Evolutionary conservation across 257 asterid genomes (phyloP).

Genomic region (Striga asiatica): DNA sequence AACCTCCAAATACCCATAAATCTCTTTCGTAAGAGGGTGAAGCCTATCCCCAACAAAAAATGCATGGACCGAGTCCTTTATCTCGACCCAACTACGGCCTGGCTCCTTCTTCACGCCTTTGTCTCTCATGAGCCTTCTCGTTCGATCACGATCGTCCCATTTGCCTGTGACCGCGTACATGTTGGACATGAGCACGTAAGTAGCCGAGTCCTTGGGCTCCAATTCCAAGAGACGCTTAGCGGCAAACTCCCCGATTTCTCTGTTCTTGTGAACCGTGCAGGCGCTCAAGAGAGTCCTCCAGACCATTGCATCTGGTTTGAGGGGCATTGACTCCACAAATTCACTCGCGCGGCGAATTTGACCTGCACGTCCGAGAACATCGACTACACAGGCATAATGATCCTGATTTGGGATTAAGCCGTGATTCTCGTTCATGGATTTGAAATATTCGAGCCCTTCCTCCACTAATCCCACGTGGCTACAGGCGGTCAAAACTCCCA

Average conservation of each 20-base stretch:
- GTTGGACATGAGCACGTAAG: constrained; percentile 70
- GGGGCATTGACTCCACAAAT: constrained; percentile 70
- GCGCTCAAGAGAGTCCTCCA: constrained; percentile 92
- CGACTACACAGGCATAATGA: constrained; percentile 79
- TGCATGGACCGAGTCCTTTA: constrained; percentile 50
- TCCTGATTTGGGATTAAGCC: constrained; percentile 55
- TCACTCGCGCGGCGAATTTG: constrained; percentile 47
- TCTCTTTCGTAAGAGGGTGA: constrained; percentile 58
- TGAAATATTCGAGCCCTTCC: constrained; percentile 61
- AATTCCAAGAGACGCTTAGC: constrained; percentile 57
- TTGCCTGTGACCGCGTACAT: constrained; percentile 67
- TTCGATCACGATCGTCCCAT: constrained; percentile 55
- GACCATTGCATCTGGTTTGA: constrained; percentile 77
- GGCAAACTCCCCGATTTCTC: constrained; percentile 64
- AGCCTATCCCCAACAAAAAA: constrained; percentile 73
- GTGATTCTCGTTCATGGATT: constrained; percentile 49
- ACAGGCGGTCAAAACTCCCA: constrained; percentile 82
- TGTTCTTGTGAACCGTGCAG: constrained; percentile 64
- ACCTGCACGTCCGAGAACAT: constrained; percentile 83
- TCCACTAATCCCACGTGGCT: constrained; percentile 83
- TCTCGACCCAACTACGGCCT: constrained; percentile 86
- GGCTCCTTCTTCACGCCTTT: constrained; percentile 83
- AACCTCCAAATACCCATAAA: constrained; percentile 42
- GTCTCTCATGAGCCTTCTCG: constrained; percentile 69
- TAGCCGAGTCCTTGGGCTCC: constrained; percentile 72